phyloP scores from a whole-genome alignment of 1,139 yeast genomes.

The Hansenula anomala region DNA sequence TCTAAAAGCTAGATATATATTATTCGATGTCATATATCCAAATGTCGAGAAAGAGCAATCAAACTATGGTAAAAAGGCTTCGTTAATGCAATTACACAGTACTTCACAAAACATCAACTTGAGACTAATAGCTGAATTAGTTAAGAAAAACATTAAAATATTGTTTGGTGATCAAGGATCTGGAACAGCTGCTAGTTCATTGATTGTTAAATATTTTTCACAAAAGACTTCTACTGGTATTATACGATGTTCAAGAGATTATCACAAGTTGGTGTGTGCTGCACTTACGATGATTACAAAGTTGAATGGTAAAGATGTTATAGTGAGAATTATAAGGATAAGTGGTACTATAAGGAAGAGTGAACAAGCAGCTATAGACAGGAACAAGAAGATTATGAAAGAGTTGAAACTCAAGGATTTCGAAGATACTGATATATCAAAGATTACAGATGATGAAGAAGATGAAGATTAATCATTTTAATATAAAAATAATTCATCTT shows the following conservation, averaged over 20 bases:
- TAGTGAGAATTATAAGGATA: conserved; percentile 61
- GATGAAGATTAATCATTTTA: conserved; percentile 5
- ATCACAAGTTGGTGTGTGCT: conserved; percentile 58
- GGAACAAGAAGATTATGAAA: conserved; percentile 19
- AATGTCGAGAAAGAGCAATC: conserved; percentile 19
- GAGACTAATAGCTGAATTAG: conserved; percentile 44
- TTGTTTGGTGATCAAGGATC: conserved; percentile 78
- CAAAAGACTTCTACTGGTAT: conserved; percentile 83
- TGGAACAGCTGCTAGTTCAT: conserved; percentile 57
- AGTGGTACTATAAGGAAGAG: conserved; percentile 90
- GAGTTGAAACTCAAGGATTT: conserved; percentile 10
- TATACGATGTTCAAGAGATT: conserved; percentile 67
- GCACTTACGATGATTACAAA: conserved; percentile 62
- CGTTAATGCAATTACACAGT: conserved; percentile 43
- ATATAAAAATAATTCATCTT: background rate
- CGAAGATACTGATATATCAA: conserved; percentile 11
- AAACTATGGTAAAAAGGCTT: conserved; percentile 22
- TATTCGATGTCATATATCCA: conserved; percentile 77
- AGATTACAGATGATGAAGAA: conserved; percentile 14
- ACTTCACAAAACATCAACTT: conserved; percentile 40
- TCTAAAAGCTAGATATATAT: conserved; percentile 74
- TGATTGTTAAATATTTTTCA: conserved; percentile 77
- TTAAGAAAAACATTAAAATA: conserved; percentile 49
- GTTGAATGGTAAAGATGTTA: conserved; percentile 47
- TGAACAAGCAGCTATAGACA: conserved; percentile 57